Evolutionary conservation across 2,329 filamentous ascomycete genomes (phyloP).

Genomic region (Pseudopithomyces chartarum): DNA sequence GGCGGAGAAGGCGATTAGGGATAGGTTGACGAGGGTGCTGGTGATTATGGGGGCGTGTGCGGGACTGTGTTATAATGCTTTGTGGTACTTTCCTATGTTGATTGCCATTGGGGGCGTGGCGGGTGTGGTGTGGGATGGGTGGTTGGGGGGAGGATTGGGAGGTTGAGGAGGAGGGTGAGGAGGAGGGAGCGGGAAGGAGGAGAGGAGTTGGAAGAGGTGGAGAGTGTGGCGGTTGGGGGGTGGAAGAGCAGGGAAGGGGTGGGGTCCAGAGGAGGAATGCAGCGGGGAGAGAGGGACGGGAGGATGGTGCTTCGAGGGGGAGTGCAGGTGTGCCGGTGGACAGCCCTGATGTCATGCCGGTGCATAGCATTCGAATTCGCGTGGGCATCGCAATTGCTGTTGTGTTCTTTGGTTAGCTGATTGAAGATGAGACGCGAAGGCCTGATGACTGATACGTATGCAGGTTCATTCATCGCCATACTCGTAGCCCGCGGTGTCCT

Average conservation of each 20-base stretch:
- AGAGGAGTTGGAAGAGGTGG: constrained; percentile 38
- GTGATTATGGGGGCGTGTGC: constrained; percentile 68
- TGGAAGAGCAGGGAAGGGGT: background rate
- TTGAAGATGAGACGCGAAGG: background rate
- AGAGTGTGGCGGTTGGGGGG: background rate
- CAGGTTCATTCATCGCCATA: constrained; percentile 60
- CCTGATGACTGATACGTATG: background rate
- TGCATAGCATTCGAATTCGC: background rate
- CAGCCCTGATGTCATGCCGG: background rate
- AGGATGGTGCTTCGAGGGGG: background rate
- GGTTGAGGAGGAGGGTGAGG: constrained; percentile 26
- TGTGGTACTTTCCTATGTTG: constrained; percentile 76
- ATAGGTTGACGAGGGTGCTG: constrained; percentile 65
- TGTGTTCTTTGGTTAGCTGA: constrained; percentile 30
- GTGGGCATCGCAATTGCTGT: constrained; percentile 5
- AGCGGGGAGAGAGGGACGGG: background rate
- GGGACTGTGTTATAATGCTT: constrained; percentile 70
- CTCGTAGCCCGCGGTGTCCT: constrained; percentile 56
- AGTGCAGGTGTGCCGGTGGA: background rate
- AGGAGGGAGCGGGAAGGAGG: constrained; percentile 20
- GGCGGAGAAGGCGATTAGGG: constrained; percentile 69
- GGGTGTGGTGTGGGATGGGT: constrained; percentile 62
- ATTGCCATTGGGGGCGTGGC: constrained; percentile 61
- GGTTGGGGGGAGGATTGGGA: constrained; percentile 52
- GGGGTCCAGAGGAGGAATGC: background rate